phyloP scores from a whole-genome alignment of 75 land plant species.

The Cupressus sempervirens region DNA sequence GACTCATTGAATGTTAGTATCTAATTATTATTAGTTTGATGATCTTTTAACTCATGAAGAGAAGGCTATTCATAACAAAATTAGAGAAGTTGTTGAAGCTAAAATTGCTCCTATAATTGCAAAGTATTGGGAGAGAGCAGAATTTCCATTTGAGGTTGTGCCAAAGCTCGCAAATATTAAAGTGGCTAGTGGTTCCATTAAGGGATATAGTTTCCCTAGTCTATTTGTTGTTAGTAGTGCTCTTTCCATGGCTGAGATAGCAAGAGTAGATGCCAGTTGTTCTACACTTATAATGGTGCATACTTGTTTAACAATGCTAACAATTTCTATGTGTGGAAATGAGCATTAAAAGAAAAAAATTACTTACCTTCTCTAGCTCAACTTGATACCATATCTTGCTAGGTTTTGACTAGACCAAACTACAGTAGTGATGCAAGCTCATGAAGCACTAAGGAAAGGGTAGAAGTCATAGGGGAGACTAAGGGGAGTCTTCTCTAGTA shows the following conservation, averaged over 20 bases:
- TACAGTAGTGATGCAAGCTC: conserved; percentile 97
- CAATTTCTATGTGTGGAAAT: conserved; percentile 83
- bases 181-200: conserved; percentile 89
- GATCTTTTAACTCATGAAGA: too few relatives aligned
- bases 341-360: conserved; percentile 81
- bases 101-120: conserved; percentile 85
- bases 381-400: conserved; percentile 68
- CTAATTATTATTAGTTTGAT: too few relatives aligned
- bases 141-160: conserved; percentile 87
- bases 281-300: conserved; percentile 89
- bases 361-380: conserved; percentile 75
- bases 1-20: too few relatives aligned
- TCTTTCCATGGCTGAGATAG: conserved; percentile 63
- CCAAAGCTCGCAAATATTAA: conserved; percentile 64
- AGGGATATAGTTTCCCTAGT: conserved; percentile 95
- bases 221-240: conserved; percentile 76
- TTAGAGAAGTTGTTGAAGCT: conserved; percentile 61
- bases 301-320: conserved; percentile 88
- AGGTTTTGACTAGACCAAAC: conserved; percentile 92
- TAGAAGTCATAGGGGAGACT: too few relatives aligned
- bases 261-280: conserved; percentile 95
- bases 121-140: conserved; percentile 88
- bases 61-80: conserved; percentile 46
- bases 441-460: too few relatives aligned
- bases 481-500: too few relatives aligned